A percentile compares a stretch with the other conserved stretches of the same genome.
Conservation (phyloP, 192 early-diverging fungal species). For the Dispira simplex region DNA sequence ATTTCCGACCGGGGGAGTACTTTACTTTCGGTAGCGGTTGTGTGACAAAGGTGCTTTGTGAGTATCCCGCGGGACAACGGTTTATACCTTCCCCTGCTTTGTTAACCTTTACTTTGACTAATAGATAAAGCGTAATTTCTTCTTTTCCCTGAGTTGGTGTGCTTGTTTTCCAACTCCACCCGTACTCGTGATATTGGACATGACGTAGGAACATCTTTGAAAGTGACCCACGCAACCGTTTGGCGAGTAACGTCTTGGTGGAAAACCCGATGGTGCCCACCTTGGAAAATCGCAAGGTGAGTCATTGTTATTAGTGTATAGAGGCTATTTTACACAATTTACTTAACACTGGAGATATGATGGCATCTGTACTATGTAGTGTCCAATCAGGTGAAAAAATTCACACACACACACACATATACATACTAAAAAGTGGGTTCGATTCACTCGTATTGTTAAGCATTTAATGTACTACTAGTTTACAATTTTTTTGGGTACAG, state of each 20-base stretch:
- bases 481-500: too few relatives aligned
- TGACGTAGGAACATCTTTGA: conserved; percentile 1
- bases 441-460: too few relatives aligned
- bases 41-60: background rate
- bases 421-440: too few relatives aligned
- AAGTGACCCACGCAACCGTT: background rate
- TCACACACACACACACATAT: too few relatives aligned
- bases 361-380: too few relatives aligned
- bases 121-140: background rate
- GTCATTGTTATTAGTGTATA: too few relatives aligned
- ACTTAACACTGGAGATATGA: too few relatives aligned
- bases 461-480: too few relatives aligned
- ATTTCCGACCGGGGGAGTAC: background rate
- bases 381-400: too few relatives aligned
- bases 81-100: background rate
- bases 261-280: background rate
- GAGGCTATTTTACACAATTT: too few relatives aligned
- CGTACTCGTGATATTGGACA: background rate
- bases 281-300: conserved; percentile 3
- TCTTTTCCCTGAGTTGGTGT: background rate
- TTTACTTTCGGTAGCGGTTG: background rate
- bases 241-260: background rate
- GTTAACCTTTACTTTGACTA: background rate
- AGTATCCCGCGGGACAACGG: background rate
- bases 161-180: background rate